Evolutionary conservation across 352 stramenopile species (phyloP).

Genomic region (Thraustochytrium sp.): DNA sequence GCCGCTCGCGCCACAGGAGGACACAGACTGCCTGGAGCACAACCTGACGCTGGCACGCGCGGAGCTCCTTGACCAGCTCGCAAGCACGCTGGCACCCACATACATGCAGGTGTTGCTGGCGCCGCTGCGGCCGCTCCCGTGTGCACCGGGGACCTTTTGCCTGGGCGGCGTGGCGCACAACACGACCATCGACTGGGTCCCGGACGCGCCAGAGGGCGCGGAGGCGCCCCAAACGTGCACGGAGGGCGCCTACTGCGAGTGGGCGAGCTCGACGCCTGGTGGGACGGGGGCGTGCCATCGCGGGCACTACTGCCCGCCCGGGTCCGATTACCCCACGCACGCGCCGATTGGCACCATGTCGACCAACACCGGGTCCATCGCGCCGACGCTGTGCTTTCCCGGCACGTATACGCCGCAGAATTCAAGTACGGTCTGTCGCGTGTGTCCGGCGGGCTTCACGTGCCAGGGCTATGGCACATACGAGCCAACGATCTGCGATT

Average conservation of each 20-base stretch:
- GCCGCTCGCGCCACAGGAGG: neutral
- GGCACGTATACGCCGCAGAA: conserved; percentile 88
- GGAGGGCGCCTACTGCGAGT: conserved; percentile 88
- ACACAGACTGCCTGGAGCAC: conserved; percentile 14
- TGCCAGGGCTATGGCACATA: conserved; percentile 91
- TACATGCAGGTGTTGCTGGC: conserved; percentile 24
- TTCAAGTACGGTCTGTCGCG: conserved; percentile 71
- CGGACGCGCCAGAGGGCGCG: conserved; percentile 67
- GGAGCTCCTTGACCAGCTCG: conserved; percentile 25
- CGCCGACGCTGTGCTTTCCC: conserved; percentile 88
- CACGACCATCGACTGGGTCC: conserved; percentile 80
- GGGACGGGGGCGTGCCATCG: conserved; percentile 79
- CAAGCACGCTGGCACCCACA: conserved; percentile 10
- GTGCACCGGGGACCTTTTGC: conserved; percentile 85
- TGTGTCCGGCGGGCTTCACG: conserved; percentile 86
- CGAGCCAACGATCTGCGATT: conserved; percentile 84
- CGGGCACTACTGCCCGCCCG: conserved; percentile 91
- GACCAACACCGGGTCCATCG: conserved; percentile 72
- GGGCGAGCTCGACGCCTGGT: conserved; percentile 66
- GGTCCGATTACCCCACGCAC: conserved; percentile 72
- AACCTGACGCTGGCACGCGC: neutral
- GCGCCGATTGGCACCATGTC: conserved; percentile 85
- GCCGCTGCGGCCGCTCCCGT: conserved; percentile 71
- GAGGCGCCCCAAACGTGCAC: conserved; percentile 82
- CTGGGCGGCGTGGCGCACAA: conserved; percentile 86